These are phyloP conservation scores for Xylaria longipes DNA, from an alignment of 495 filamentous ascomycete genomes.

Conservation along the genomic window DNA sequence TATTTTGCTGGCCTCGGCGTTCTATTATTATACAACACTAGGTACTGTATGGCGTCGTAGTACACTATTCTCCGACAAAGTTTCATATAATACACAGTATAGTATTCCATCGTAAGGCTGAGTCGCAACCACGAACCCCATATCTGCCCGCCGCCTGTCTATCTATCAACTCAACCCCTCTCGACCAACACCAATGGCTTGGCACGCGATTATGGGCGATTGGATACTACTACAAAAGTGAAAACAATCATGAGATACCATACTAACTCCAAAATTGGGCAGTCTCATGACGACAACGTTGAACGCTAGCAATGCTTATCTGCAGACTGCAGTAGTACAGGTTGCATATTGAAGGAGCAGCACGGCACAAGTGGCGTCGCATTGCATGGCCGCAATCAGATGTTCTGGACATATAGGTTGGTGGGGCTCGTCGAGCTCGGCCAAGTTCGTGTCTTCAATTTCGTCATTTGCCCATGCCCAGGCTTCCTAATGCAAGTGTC, in stretches of 20 bases:
- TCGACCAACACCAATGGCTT: not conserved
- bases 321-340: not conserved
- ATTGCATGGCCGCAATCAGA: constrained; percentile 25
- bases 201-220: not conserved
- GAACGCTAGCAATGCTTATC: constrained; percentile 10
- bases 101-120: constrained; percentile 17
- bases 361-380: constrained; percentile 20
- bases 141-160: not conserved
- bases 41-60: not conserved
- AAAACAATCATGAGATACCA: not conserved
- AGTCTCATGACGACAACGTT: constrained; percentile 11
- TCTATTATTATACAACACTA: constrained; percentile 14
- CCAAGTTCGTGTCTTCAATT: constrained; percentile 47
- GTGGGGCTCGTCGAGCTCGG: constrained; percentile 39
- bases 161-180: constrained; percentile 3
- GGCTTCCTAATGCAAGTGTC: constrained; percentile 2
- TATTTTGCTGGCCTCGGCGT: not conserved
- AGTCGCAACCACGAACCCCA: not conserved
- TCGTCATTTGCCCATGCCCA: constrained; percentile 30
- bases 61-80: constrained; percentile 1
- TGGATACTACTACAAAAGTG: not conserved
- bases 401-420: constrained; percentile 2
- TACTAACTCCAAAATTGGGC: not conserved
- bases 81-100: not conserved
- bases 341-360: constrained; percentile 13